Evolutionary conservation across 306 rosid species (phyloP).

Genomic region (Herpetospermum pedunculosum): DNA sequence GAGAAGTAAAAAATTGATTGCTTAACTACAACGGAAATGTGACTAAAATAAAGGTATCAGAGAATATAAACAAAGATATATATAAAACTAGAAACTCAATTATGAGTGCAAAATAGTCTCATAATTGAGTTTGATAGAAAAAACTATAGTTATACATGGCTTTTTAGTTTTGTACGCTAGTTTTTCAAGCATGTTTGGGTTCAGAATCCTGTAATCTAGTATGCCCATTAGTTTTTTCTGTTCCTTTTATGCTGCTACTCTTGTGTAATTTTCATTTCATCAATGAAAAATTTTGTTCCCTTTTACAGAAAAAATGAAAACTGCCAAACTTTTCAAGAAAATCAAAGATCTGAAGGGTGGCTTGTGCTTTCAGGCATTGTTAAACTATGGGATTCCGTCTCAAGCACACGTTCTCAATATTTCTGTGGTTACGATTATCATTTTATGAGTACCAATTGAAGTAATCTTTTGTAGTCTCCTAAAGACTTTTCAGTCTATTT

Average conservation of each 20-base stretch:
- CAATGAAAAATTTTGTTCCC: too few species aligned
- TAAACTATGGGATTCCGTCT: not conserved
- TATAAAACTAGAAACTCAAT: not conserved
- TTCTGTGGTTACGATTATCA: not conserved
- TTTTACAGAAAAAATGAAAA: too few species aligned
- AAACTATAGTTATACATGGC: too few species aligned
- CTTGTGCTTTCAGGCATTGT: not conserved
- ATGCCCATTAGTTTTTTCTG: too few species aligned
- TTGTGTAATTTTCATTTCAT: too few species aligned
- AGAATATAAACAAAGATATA: not conserved
- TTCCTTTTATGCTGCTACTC: too few species aligned
- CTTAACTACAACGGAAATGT: not conserved
- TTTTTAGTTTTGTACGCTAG: too few species aligned
- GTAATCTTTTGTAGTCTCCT: not conserved
- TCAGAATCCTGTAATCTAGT: too few species aligned
- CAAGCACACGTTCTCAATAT: not conserved
- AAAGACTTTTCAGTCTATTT: not conserved
- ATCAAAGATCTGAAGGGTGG: not conserved
- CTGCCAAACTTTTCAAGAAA: not conserved
- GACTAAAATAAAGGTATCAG: not conserved
- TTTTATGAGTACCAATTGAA: not conserved
- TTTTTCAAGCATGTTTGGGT: too few species aligned
- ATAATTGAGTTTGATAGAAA: too few species aligned
- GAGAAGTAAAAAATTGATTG: not conserved
- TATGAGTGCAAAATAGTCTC: not conserved